These are phyloP conservation scores for Pterothamnion heteromorphum DNA, from an alignment of 31 red algal genomes.

Conservation along the genomic window DNA sequence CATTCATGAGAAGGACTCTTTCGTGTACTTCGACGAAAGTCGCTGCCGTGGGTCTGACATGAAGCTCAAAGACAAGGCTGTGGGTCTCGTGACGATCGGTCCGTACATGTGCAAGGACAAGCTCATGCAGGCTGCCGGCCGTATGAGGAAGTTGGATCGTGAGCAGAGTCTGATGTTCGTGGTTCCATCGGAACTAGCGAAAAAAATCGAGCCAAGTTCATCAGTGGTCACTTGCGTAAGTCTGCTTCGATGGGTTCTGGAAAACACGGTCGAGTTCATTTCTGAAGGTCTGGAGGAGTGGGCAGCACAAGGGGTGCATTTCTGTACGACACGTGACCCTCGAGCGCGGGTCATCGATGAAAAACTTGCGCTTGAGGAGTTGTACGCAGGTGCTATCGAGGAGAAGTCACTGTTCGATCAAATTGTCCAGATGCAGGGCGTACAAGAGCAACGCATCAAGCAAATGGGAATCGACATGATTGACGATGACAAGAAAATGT, in stretches of 20 bases:
- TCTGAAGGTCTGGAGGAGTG: not conserved
- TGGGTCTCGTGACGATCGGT: not conserved
- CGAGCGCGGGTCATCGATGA: not conserved
- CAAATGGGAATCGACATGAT: not conserved
- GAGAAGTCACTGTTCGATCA: not conserved
- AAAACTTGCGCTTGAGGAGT: not conserved
- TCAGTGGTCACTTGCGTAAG: not conserved
- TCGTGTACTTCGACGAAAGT: constrained; percentile 21
- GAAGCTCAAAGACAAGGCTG: not conserved
- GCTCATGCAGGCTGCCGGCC: constrained; percentile 30
- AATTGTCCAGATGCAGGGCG: not conserved
- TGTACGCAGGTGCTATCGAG: not conserved
- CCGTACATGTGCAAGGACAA: not conserved
- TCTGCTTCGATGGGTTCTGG: not conserved
- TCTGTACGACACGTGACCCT: not conserved
- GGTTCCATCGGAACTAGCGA: not conserved
- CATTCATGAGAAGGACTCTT: not conserved
- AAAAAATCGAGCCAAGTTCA: not conserved
- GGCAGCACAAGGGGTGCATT: not conserved
- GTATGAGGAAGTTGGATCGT: constrained; percentile 11
- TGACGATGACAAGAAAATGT: not conserved
- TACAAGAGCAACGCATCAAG: not conserved
- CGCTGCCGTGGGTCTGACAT: constrained; percentile 9
- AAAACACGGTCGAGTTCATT: not conserved
- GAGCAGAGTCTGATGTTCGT: not conserved